Percentiles rank a stretch among this genome's conserved stretches.
These are phyloP conservation scores for Selenicereus undatus DNA, from an alignment of 148 eudicot genomes.

Conservation along the genomic window DNA sequence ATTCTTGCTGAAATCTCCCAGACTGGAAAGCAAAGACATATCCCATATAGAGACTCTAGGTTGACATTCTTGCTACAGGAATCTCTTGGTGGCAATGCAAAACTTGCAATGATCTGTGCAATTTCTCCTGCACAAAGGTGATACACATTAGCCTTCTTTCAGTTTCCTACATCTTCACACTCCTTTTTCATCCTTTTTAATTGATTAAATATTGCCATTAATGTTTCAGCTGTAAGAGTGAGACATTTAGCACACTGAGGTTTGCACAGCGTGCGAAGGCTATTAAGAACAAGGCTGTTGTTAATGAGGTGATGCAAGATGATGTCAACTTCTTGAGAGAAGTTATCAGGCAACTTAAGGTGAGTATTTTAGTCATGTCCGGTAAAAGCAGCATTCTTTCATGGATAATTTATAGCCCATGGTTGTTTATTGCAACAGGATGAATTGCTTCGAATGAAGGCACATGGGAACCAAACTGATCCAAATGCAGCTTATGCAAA, in stretches of 20 bases:
- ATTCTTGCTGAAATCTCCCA: slow-evolving; percentile 97
- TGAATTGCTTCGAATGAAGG: slow-evolving; percentile 75
- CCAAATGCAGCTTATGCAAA: slow-evolving; percentile 64
- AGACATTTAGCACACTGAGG: slow-evolving; percentile 90
- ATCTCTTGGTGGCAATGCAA: slow-evolving; percentile 98
- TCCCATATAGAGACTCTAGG: slow-evolving; percentile 95
- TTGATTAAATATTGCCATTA: background rate
- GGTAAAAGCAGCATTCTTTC: background rate
- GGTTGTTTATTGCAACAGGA: slow-evolving; percentile 44
- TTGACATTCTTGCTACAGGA: slow-evolving; percentile 94
- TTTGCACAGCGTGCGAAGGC: slow-evolving; percentile 99
- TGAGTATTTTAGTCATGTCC: slow-evolving; percentile 12
- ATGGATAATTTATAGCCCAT: slow-evolving; percentile 9
- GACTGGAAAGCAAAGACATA: slow-evolving; percentile 94
- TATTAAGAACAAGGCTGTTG: slow-evolving; percentile 88
- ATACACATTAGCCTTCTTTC: slow-evolving; percentile 11
- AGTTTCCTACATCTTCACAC: background rate
- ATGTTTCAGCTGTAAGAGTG: slow-evolving; percentile 76
- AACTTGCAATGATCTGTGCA: slow-evolving; percentile 96
- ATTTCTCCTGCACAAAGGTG: slow-evolving; percentile 90
- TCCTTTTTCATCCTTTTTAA: background rate
- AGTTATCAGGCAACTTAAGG: slow-evolving; percentile 85
- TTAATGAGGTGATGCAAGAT: slow-evolving; percentile 89
- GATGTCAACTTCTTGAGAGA: slow-evolving; percentile 86
- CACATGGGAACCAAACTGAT: slow-evolving; percentile 51